Conservation (phyloP, 139 green algal genomes). For the Medakamo hakoo region DNA sequence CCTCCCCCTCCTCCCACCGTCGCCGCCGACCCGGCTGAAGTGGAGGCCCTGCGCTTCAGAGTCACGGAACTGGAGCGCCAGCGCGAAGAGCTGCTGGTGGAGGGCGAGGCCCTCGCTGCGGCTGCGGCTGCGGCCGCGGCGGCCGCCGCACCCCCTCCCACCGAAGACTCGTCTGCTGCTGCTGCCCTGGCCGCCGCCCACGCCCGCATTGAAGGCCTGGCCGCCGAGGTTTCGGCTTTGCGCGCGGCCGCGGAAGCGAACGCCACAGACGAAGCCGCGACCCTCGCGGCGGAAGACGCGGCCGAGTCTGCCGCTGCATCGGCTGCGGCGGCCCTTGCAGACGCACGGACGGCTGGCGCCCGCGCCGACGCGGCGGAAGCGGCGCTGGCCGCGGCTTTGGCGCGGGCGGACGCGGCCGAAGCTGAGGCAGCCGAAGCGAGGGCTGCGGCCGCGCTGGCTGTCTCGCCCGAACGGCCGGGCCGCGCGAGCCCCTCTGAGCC, state of each 20-base stretch:
- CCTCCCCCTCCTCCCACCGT: background rate
- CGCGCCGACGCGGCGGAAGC: no score
- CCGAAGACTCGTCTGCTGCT: background rate
- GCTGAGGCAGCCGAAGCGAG: background rate
- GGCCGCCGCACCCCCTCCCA: no score
- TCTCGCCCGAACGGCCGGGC: background rate
- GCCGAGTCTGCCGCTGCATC: background rate
- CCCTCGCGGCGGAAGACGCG: background rate
- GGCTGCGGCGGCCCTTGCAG: no score
- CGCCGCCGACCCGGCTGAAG: background rate
- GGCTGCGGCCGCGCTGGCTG: no score
- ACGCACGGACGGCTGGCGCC: background rate
- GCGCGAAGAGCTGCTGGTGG: background rate
- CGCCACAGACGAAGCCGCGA: background rate
- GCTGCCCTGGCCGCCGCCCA: no score
- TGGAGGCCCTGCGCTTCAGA: background rate
- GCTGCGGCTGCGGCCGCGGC: no score
- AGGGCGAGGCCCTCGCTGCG: background rate
- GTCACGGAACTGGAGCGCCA: background rate
- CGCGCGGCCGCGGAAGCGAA: background rate
- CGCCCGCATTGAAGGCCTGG: background rate
- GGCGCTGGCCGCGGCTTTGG: background rate
- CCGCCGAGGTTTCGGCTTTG: background rate
- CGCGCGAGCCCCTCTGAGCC: no score
- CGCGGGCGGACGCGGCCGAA: no score